These are phyloP conservation scores for Apiotrichum brassicae DNA, from an alignment of 1,284 basidiomycete genomes.

Conservation along the genomic window DNA sequence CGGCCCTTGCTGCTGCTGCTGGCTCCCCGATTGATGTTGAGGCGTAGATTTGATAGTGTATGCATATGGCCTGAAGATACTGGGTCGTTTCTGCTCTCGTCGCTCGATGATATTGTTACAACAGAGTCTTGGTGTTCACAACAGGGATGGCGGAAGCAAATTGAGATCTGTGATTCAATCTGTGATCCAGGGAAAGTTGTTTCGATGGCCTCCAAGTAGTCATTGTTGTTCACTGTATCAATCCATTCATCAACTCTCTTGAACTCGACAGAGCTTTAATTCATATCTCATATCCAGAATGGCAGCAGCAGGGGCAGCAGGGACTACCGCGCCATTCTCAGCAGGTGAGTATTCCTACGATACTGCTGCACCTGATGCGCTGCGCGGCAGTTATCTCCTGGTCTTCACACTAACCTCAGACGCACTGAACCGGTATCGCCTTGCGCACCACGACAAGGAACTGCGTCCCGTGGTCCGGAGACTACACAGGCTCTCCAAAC, in stretches of 20 bases:
- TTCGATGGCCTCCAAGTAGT: no score
- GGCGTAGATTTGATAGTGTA: conserved; percentile 31
- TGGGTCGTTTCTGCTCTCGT: no score
- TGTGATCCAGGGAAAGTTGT: no score
- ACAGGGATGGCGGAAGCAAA: no score
- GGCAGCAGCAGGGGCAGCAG: not conserved
- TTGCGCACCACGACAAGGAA: conserved; percentile 38
- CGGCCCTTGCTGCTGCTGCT: conserved; percentile 17
- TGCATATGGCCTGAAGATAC: conserved; percentile 14
- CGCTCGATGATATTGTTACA: no score
- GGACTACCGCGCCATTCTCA: not conserved
- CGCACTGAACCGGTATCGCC: conserved; percentile 36
- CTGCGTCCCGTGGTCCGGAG: conserved; percentile 30
- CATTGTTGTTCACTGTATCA: no score
- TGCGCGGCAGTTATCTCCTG: not conserved
- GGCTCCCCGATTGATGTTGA: conserved; percentile 26
- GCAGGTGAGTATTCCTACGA: not conserved
- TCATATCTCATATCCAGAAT: no score
- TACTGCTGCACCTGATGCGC: not conserved
- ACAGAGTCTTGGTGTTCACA: no score
- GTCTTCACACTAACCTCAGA: conserved; percentile 30
- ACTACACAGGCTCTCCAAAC: conserved; percentile 25
- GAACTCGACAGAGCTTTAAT: no score
- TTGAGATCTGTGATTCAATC: no score
- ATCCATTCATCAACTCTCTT: no score